Base-by-base conservation (phyloP, 306 rosid genomes). In the Morella rubra region DNA sequence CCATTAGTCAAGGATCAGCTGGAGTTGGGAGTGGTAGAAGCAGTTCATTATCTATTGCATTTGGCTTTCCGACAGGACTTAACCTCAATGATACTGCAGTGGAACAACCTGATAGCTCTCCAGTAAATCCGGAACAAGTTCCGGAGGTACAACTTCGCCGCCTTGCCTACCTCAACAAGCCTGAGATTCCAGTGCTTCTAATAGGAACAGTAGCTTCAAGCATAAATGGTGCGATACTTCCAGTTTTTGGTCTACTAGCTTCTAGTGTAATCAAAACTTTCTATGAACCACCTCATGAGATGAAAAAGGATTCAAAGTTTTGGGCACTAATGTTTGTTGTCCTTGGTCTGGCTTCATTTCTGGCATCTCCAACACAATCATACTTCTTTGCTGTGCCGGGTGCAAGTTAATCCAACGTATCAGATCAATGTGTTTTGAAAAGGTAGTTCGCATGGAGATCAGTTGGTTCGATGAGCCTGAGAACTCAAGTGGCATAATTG, bases 1-100 rank as follows among this genome's bases (percentile, higher is more conserved):
- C 98, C 51, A 47, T 87, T 2, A 93, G 97, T 46, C 76, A 86
- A 18, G 96, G 94, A 32, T 91, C 98, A 24, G 89, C 98, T 4
- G 1, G 10, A 60, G 32, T 15, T 18, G 27, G 92, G 58, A 89
- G 81, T 58, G 89, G 96, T 70, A 84, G 96, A 75, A 91, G 85
- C 76, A 90, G 83, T 45, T 93, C 98, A 24, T 89, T 89, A 56
- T 85, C 97, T 1, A 85, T 87, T 62, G 64, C 91, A 9, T 90
- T 93, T 73, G 98, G 97, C 76, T 76, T 93, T 69, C 91, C 98
- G 1, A 81, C 93, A 0, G 92, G 88, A 71, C 81, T 86, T 51
- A 76, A 75, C 15, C 46, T 79, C 16, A 18, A 81, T 69, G 96
- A 90, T 73, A 78, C 72, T 40, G 77, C 85, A 16, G 54, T 54